Evolutionary conservation across 495 filamentous ascomycete genomes (phyloP), one percentile per base, ranked within the genome.

Genomic region (Penicilliopsis zonata): DNA sequence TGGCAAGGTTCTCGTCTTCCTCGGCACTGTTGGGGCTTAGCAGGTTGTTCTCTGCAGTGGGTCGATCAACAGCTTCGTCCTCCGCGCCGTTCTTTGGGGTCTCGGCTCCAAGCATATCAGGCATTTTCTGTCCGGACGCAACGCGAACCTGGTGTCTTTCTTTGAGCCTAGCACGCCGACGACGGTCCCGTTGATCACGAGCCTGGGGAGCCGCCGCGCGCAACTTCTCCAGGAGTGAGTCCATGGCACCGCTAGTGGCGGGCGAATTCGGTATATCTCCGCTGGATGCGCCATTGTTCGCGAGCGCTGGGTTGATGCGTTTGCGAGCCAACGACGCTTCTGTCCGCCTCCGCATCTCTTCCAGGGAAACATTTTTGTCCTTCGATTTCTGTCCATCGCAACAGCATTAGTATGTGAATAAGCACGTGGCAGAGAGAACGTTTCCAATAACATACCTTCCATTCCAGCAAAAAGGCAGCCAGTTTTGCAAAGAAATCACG

Each of bases 401-500:
- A 15, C 12, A 13, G 14, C 15, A 28, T 35, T 36, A 30, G 22
- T 13, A 27, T n/a, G n/a, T n/a, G n/a, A n/a, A n/a, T n/a, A n/a
- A n/a, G n/a, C n/a, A n/a, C n/a, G n/a, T n/a, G n/a, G 20, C 4
- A 0, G 22, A 34, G 17, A 22, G 16, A 35, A 9, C 18, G 23
- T 9, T 26, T 17, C 30, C 23, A 20, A 33, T 23, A 31, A 54
- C 71, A 46, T 53, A 80, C 78, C 74, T 80, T 94, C 82, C 88
- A 98, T 57, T 95, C 92, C 15, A 63, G 59, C 40, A 98, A 74
- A 64, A 98, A 98, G 13, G 70, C 55, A n/a, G 86, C 86, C 43
- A 98, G 70, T 63, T 96, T 96, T 30, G 78, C 68, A 44, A 98
- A 98, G 70, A 98, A 98, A 49, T 94, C 88, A 39, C 92, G 72